Conservation (phyloP, 148 eudicot genomes). For the Spergularia marina region DNA sequence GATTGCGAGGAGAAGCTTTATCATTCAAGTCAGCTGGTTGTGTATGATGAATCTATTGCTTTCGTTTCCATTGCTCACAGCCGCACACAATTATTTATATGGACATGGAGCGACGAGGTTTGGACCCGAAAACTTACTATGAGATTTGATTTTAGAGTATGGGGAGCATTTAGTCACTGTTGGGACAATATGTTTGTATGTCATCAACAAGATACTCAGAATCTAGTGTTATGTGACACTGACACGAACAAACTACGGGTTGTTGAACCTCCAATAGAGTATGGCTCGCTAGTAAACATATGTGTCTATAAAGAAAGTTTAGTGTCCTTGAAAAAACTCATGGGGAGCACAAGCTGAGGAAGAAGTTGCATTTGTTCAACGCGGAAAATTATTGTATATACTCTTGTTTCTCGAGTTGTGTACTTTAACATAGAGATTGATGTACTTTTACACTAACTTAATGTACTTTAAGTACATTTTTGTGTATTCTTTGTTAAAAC, state of each 20-base stretch:
- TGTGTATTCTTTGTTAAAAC: too few relatives aligned
- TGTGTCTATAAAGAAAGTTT: conserved; percentile 16
- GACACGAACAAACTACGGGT: conserved; percentile 10
- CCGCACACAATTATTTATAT: background rate
- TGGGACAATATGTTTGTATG: conserved; percentile 7
- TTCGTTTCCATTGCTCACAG: background rate
- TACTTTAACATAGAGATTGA: too few relatives aligned
- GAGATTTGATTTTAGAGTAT: background rate
- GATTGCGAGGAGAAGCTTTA: background rate
- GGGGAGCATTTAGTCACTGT: conserved; percentile 10
- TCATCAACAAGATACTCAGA: background rate
- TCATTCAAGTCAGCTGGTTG: background rate
- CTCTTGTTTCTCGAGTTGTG: too few relatives aligned
- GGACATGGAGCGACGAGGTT: background rate
- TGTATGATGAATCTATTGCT: background rate
- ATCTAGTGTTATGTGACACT: conserved; percentile 8
- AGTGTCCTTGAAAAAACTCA: background rate
- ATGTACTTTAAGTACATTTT: too few relatives aligned
- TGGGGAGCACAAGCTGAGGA: too few relatives aligned
- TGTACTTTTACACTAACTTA: too few relatives aligned
- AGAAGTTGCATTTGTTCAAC: too few relatives aligned
- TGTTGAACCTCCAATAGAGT: background rate
- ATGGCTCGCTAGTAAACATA: background rate
- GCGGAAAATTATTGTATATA: too few relatives aligned
- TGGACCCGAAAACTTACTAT: conserved; percentile 14